phyloP scores from a whole-genome alignment of 2,329 filamentous ascomycete species.

The Fusarium odoratissimum region DNA sequence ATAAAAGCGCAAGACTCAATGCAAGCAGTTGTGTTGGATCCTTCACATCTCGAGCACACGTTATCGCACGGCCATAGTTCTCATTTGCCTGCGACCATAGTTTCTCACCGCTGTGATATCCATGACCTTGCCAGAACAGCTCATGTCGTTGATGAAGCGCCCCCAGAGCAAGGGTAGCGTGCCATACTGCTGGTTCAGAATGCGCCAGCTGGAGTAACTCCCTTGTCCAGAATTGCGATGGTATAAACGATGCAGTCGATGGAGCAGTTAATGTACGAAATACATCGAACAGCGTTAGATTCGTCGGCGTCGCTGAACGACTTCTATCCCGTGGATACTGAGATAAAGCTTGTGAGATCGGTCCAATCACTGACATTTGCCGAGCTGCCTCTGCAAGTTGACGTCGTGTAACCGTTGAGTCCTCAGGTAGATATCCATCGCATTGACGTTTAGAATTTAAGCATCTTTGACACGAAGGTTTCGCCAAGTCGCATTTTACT shows the following conservation, averaged over 20 bases:
- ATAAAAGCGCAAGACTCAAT: constrained; percentile 49
- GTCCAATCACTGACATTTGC: constrained; percentile 46
- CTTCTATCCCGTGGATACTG: constrained; percentile 31
- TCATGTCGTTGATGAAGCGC: constrained; percentile 48
- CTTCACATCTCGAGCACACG: constrained; percentile 43
- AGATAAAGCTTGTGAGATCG: constrained; percentile 41
- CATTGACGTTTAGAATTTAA: constrained; percentile 45
- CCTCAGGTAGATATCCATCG: constrained; percentile 48
- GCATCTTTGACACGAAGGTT: constrained; percentile 47
- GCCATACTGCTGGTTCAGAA: constrained; percentile 51
- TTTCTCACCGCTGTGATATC: constrained; percentile 1
- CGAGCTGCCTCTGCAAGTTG: constrained; percentile 47
- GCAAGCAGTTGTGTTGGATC: constrained; percentile 45
- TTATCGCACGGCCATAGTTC: constrained; percentile 47
- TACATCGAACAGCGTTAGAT: constrained; percentile 48
- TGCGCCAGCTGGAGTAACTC: constrained; percentile 50
- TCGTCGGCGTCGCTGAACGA: constrained; percentile 20
- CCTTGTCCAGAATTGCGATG: constrained; percentile 49
- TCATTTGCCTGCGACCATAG: constrained; percentile 38
- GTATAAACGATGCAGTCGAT: constrained; percentile 44
- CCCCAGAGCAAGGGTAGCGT: constrained; percentile 50
- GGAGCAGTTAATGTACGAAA: constrained; percentile 50
- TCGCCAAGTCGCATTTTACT: constrained; percentile 52
- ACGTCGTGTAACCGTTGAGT: constrained; percentile 46
- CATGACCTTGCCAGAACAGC: constrained; percentile 24